A percentile compares a stretch with the other conserved stretches of the same genome.
Conservation (phyloP, 768 basidiomycete species). For the Naganishia vishniacii region DNA sequence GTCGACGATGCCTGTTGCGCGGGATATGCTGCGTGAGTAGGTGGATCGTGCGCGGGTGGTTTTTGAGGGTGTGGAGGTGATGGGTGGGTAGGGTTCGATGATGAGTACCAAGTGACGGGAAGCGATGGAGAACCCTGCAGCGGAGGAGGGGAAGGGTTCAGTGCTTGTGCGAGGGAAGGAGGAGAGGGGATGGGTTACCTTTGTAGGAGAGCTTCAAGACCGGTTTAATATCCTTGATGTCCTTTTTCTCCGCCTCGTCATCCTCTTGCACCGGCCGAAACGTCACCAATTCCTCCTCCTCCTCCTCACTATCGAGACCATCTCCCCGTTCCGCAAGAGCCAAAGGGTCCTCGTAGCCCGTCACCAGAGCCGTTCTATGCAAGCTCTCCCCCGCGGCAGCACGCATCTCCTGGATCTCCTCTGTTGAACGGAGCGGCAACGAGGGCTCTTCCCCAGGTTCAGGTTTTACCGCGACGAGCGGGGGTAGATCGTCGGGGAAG, state of each 20-base stretch:
- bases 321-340: no score
- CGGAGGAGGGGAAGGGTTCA: background rate
- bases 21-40: conserved; percentile 36
- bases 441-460: conserved; percentile 27
- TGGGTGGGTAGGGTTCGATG: conserved; percentile 47
- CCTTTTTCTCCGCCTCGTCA: conserved; percentile 27
- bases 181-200: conserved; percentile 32
- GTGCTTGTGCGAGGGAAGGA: background rate
- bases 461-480: conserved; percentile 23
- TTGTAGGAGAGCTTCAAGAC: conserved; percentile 41
- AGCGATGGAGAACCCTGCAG: conserved; percentile 44
- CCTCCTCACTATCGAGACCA: background rate
- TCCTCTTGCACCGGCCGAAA: conserved; percentile 14
- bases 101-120: conserved; percentile 47
- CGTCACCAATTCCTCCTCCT: conserved; percentile 2
- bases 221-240: conserved; percentile 46
- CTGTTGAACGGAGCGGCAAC: background rate
- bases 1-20: conserved; percentile 20
- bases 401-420: conserved; percentile 18
- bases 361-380: conserved; percentile 17
- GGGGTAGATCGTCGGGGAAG: conserved; percentile 25
- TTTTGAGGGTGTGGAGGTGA: conserved; percentile 34
- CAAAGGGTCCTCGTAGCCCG: conserved; percentile 22
- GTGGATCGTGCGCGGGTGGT: conserved; percentile 42
- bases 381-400: conserved; percentile 3